Percentiles rank a stretch among this genome's conserved stretches.
phyloP scores from a whole-genome alignment of 2,329 filamentous ascomycete genomes.

The Cucurbitaria berberidis region DNA sequence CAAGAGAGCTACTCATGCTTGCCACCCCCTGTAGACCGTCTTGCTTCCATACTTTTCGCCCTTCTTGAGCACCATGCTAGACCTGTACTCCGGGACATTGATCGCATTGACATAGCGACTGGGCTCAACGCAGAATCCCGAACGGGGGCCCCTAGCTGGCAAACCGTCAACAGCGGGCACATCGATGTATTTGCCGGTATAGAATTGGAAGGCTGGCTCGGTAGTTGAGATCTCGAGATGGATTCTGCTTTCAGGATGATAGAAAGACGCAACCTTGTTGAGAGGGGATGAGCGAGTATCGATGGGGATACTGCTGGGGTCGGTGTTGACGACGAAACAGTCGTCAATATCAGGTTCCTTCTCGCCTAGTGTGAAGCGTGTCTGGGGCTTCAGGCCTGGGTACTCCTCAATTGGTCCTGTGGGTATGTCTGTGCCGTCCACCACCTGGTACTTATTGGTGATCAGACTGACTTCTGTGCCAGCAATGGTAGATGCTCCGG shows the following conservation, averaged over 20 bases:
- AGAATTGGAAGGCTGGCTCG: slow-evolving; percentile 96
- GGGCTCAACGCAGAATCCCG: slow-evolving; percentile 91
- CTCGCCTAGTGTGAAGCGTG: slow-evolving; percentile 74
- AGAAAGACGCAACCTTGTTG: slow-evolving; percentile 71
- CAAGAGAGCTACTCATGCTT: slow-evolving; percentile 49
- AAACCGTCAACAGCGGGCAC: slow-evolving; percentile 68
- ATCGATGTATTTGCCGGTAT: slow-evolving; percentile 85
- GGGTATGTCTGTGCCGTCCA: slow-evolving; percentile 77
- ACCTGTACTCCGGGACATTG: slow-evolving; percentile 80
- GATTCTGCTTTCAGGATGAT: slow-evolving; percentile 74
- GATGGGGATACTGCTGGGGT: slow-evolving; percentile 59
- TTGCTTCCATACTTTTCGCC: slow-evolving; percentile 81
- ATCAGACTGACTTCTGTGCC: slow-evolving; percentile 66
- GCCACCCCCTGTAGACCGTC: slow-evolving; percentile 87
- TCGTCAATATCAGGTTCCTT: slow-evolving; percentile 81
- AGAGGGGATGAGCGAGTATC: slow-evolving; percentile 65
- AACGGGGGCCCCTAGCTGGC: slow-evolving; percentile 69
- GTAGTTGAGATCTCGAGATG: slow-evolving; percentile 89
- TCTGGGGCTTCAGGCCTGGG: slow-evolving; percentile 67
- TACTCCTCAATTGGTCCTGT: slow-evolving; percentile 69
- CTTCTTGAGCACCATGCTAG: slow-evolving; percentile 80
- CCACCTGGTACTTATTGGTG: slow-evolving; percentile 72
- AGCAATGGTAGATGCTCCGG: slow-evolving; percentile 62
- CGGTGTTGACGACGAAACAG: slow-evolving; percentile 80
- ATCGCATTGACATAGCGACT: slow-evolving; percentile 88